phyloP scores from a whole-genome alignment of 345 rosid species.

The Citrus unshiu region DNA sequence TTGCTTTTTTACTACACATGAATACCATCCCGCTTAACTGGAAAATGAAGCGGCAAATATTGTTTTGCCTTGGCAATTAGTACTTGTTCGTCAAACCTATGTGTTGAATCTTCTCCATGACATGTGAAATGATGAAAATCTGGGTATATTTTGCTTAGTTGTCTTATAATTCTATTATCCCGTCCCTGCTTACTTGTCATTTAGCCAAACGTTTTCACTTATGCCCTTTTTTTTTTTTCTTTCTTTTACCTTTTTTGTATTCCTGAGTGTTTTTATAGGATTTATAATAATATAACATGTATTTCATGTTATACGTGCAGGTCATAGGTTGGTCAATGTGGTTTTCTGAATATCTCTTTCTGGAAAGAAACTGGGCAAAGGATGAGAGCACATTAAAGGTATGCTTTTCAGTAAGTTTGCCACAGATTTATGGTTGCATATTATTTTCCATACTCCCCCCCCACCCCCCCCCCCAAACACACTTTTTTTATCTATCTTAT shows the following conservation, averaged over 20 bases:
- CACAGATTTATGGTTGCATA: neutral
- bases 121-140: neutral
- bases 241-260: neutral
- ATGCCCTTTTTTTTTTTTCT: neutral
- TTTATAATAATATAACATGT: neutral
- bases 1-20: neutral
- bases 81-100: neutral
- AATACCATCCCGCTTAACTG: neutral
- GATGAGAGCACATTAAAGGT: conserved; percentile 85
- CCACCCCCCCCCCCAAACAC: neutral
- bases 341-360: conserved; percentile 95
- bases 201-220: neutral
- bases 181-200: neutral
- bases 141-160: neutral
- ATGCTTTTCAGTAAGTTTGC: neutral
- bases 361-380: conserved; percentile 91
- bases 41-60: neutral
- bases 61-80: neutral
- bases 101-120: neutral
- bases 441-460: neutral
- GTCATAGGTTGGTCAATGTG: conserved; percentile 99
- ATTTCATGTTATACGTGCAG: conserved; percentile 31
- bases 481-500: neutral
- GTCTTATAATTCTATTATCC: neutral
- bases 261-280: neutral